Percentiles rank a stretch among this genome's conserved stretches.
Evolutionary conservation across 306 rosid species (phyloP).

Genomic region (Quercus wislizeni): DNA sequence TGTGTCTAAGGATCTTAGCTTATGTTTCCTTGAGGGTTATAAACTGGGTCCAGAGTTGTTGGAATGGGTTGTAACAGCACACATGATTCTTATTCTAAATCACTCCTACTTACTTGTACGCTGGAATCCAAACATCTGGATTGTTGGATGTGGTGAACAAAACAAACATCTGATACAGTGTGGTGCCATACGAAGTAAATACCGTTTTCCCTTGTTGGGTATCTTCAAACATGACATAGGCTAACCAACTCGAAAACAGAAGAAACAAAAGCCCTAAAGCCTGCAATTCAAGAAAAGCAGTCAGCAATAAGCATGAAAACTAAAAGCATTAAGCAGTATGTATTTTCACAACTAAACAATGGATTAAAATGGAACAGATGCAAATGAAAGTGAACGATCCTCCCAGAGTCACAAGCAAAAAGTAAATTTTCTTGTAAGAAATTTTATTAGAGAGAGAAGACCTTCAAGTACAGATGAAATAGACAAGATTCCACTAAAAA

Average conservation of each 20-base stretch:
- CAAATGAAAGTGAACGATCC: neutral
- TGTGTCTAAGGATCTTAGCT: too few relatives aligned
- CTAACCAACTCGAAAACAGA: slow-evolving; percentile 92
- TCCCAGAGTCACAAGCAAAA: neutral
- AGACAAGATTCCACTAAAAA: neutral
- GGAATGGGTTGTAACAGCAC: too few relatives aligned
- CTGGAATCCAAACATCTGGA: slow-evolving; percentile 99
- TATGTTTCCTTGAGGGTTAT: too few relatives aligned
- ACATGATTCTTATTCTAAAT: neutral
- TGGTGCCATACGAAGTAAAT: slow-evolving; percentile 79
- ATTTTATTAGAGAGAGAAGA: neutral
- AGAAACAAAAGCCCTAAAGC: slow-evolving; percentile 84
- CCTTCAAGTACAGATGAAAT: neutral
- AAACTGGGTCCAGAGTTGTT: too few relatives aligned
- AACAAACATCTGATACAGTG: slow-evolving; percentile 79
- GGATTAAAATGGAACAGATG: neutral
- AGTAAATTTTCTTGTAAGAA: neutral
- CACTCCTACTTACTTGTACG: slow-evolving; percentile 74
- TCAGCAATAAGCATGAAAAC: neutral
- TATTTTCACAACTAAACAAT: neutral
- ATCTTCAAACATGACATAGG: slow-evolving; percentile 94
- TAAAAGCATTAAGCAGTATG: slow-evolving; percentile 4
- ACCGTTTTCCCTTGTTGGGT: slow-evolving; percentile 69
- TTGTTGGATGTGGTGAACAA: slow-evolving; percentile 90
- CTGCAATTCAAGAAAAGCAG: slow-evolving; percentile 50